phyloP scores from a whole-genome alignment of 805 yeast genomes.

The Torulaspora maleeae region DNA sequence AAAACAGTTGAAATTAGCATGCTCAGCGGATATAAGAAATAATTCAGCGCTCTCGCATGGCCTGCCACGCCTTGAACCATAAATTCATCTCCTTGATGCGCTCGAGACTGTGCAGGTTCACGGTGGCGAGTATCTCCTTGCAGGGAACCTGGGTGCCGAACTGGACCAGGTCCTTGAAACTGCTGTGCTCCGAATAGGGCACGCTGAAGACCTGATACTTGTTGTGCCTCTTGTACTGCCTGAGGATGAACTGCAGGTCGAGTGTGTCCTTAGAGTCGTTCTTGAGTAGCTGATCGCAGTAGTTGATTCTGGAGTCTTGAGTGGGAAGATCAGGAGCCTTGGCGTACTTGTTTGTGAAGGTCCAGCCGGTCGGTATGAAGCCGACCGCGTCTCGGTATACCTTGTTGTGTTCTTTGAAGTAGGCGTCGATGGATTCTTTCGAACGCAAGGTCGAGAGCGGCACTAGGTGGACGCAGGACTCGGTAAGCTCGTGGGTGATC shows the following conservation, averaged over 20 bases:
- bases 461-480: constrained; percentile 64
- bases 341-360: constrained; percentile 40
- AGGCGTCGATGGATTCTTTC: constrained; percentile 29
- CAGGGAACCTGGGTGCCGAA: constrained; percentile 54
- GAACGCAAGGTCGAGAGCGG: constrained; percentile 55
- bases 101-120: constrained; percentile 40
- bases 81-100: constrained; percentile 29
- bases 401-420: constrained; percentile 20
- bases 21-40: background rate
- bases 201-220: constrained; percentile 51
- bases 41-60: constrained; percentile 3
- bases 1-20: too few relatives aligned
- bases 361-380: constrained; percentile 89
- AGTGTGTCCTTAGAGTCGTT: constrained; percentile 12
- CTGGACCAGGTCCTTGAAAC: constrained; percentile 70
- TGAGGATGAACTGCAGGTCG: constrained; percentile 21
- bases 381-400: constrained; percentile 49
- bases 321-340: constrained; percentile 11
- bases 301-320: constrained; percentile 17
- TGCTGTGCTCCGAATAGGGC: constrained; percentile 94
- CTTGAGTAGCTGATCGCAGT: constrained; percentile 15
- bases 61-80: constrained; percentile 38
- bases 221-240: constrained; percentile 34
- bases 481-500: constrained; percentile 40
- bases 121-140: constrained; percentile 71